Conservation (phyloP, 257 asterid genomes). For the Knoxia roxburghii region DNA sequence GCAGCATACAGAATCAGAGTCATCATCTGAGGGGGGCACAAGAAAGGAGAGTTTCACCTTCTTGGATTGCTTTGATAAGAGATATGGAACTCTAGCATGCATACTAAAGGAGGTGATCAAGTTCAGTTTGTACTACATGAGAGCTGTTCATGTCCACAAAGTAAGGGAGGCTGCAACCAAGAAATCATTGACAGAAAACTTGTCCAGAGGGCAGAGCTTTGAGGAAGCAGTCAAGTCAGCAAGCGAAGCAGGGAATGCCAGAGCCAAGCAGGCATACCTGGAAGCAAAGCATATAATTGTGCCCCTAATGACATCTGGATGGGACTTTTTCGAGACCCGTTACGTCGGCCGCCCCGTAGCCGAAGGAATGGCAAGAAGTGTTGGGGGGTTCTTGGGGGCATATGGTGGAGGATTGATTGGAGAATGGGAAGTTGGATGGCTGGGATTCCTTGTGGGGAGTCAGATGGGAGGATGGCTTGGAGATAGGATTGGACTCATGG, state of each 20-base stretch:
- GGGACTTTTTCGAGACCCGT: conserved; percentile 52
- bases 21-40: conserved; percentile 25
- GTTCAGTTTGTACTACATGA: conserved; percentile 36
- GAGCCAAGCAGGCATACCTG: conserved; percentile 32
- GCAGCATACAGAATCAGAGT: conserved; percentile 34
- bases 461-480: conserved; percentile 60
- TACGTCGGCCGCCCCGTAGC: conserved; percentile 39
- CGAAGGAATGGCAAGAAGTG: conserved; percentile 39
- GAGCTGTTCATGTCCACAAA: conserved; percentile 43
- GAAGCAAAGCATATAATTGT: conserved; percentile 39
- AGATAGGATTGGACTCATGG: conserved; percentile 47
- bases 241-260: conserved; percentile 30
- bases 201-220: conserved; percentile 23
- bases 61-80: conserved; percentile 47
- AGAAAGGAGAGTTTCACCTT: conserved; percentile 42
- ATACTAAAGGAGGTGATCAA: conserved; percentile 37
- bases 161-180: conserved; percentile 34
- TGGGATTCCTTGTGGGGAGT: conserved; percentile 54
- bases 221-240: conserved; percentile 31
- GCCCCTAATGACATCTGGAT: conserved; percentile 42
- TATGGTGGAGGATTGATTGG: conserved; percentile 45
- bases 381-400: conserved; percentile 40
- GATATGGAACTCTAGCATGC: conserved; percentile 48
- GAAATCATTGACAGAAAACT: conserved; percentile 22
- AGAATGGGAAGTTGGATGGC: conserved; percentile 46